These are phyloP conservation scores for Dalechampia spathulata DNA, from an alignment of 441 rosid genomes.

Conservation along the genomic window DNA sequence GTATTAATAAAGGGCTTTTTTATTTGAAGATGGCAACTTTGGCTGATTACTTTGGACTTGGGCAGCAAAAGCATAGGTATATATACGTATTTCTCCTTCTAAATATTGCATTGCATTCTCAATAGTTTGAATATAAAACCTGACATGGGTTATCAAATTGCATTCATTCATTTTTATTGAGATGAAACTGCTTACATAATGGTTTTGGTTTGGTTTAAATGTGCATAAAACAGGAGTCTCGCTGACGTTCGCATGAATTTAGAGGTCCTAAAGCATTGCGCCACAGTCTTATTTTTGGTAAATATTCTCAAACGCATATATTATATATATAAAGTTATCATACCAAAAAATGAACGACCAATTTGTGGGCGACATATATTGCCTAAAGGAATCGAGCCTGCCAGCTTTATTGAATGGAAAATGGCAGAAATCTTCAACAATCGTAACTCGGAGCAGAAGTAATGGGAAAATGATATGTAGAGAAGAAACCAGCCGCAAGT, in stretches of 20 bases:
- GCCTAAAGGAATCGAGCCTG: slow-evolving; percentile 66
- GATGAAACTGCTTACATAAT: neutral
- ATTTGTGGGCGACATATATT: neutral
- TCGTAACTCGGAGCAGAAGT: slow-evolving; percentile 72
- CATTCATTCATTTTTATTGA: too few species aligned
- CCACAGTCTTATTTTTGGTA: slow-evolving; percentile 89
- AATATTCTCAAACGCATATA: neutral
- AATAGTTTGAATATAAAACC: too few species aligned
- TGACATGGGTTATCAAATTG: too few species aligned
- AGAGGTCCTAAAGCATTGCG: slow-evolving; percentile 88
- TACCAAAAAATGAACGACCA: neutral
- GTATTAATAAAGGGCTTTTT: neutral
- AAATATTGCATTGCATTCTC: too few species aligned
- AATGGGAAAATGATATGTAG: slow-evolving; percentile 27
- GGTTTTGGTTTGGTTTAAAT: neutral
- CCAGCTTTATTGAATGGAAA: slow-evolving; percentile 48
- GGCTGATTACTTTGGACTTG: slow-evolving; percentile 87
- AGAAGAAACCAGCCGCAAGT: slow-evolving; percentile 34
- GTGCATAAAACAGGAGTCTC: slow-evolving; percentile 46
- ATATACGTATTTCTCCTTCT: neutral
- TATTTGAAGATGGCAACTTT: slow-evolving; percentile 69
- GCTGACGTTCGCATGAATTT: slow-evolving; percentile 88
- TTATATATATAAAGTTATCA: neutral
- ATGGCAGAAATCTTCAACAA: slow-evolving; percentile 33
- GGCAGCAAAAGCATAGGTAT: slow-evolving; percentile 84